Base-by-base conservation (phyloP, 768 basidiomycete genomes). In the Filobasidium floriforme region DNA sequence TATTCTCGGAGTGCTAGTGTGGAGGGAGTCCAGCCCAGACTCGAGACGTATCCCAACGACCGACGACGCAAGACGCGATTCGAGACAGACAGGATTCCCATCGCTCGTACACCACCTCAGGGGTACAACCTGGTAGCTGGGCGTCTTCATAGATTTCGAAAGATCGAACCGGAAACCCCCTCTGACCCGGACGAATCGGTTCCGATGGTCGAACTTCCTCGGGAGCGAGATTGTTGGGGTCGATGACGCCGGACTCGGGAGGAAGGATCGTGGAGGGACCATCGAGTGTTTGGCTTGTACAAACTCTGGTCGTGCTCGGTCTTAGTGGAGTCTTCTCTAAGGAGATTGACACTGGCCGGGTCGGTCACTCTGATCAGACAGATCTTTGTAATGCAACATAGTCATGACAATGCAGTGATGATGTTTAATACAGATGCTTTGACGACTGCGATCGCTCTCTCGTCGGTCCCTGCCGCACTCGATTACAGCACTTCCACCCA, bases 401-500 rank as follows among this genome's bases (percentile, higher is more conserved):
- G 3, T 37, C 32, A 9, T 37, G 32, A 37, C 32, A 37, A 37
- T 37, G 32, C 32, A 37, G 9, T 37, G 9, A 37, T 37, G n/a
- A n/a, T n/a, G n/a, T n/a, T n/a, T 14, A 12, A 22, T 15, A 49
- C 46, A 22, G 46, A 22, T 49, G 22, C 46, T 49, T 15, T 10
- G 43, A 44, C 46, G 46, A 49, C 46, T 12, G 32, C 32, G 46
- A 22, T 49, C 12, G 46, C 3, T 24, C 14, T 57, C 24, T 57
- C 14, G 32, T 9, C 32, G 32, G 3, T 4, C 32, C 3, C 3
- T 9, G 32, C 9, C 32, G 24, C 29, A 57, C 54, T 6, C 19
- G 14, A 63, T 69, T 64, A 79, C 63, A 77, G 66, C 1, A 77
- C 73, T 66, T 77, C 78, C 28, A 75, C 76, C 73, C 73, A 74